phyloP scores from a whole-genome alignment of 1,284 basidiomycete species.

The Gymnopus androsaceus region DNA sequence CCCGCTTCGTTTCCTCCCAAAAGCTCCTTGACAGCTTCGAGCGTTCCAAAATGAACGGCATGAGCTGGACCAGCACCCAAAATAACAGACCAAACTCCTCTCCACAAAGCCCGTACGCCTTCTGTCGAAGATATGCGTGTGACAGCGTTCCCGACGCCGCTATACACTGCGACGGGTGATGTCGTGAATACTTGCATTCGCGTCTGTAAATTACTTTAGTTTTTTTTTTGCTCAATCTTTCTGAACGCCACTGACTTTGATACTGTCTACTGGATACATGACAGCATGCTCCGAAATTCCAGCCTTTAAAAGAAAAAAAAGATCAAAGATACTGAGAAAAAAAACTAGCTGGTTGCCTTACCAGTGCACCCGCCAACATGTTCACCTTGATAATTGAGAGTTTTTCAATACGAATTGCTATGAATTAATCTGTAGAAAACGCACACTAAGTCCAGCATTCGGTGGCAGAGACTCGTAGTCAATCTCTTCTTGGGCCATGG shows the following conservation, averaged over 20 bases:
- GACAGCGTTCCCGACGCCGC: conserved; percentile 87
- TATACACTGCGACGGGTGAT: conserved; percentile 82
- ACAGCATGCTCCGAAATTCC: conserved; percentile 99
- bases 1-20: conserved; percentile 85
- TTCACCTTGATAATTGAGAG: conserved; percentile 63
- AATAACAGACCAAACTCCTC: conserved; percentile 96
- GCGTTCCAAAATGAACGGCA: conserved; percentile 96
- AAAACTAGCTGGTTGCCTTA: conserved; percentile 44
- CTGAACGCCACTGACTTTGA: conserved; percentile 71
- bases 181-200: conserved; percentile 97
- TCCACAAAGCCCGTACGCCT: conserved; percentile 89
- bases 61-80: conserved; percentile 98
- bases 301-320: conserved; percentile 56
- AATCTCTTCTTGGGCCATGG: conserved; percentile 47
- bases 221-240: conserved; percentile 1
- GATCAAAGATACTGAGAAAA: not conserved
- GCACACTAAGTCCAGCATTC: conserved; percentile 74
- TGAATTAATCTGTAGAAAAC: conserved; percentile 28
- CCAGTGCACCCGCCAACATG: conserved; percentile 96
- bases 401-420: not conserved
- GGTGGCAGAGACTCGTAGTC: conserved; percentile 78
- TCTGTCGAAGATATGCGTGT: conserved; percentile 91
- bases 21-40: conserved; percentile 93
- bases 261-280: conserved; percentile 98
- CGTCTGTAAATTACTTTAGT: conserved; percentile 58